Conservation (phyloP, 805 yeast genomes). For the Barnettozyma sp. region DNA sequence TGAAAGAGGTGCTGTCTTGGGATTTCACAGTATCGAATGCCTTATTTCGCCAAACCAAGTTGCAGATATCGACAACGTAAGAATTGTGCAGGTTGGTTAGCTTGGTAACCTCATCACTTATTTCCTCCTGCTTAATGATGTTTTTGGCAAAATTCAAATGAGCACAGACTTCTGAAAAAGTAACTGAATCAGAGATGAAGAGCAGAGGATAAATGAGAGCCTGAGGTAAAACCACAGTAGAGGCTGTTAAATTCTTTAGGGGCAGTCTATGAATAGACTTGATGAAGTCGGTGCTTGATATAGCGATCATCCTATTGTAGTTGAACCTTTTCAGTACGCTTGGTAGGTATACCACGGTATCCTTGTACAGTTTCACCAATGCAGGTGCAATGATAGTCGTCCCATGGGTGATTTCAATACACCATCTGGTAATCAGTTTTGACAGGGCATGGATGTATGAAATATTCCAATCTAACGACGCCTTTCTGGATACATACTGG, state of each 20-base stretch:
- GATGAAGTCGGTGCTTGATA: conserved; percentile 10
- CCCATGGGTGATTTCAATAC: background rate
- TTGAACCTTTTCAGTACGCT: background rate
- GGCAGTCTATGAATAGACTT: conserved; percentile 19
- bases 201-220: conserved; percentile 32
- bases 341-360: conserved; percentile 1
- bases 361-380: conserved; percentile 1
- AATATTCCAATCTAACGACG: conserved; percentile 9
- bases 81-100: conserved; percentile 38
- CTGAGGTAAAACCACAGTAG: conserved; percentile 34
- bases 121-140: conserved; percentile 11
- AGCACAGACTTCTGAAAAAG: conserved; percentile 40
- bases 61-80: conserved; percentile 49
- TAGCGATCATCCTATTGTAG: conserved; percentile 9
- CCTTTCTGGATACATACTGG: background rate
- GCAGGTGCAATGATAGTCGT: background rate
- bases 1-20: conserved; percentile 24
- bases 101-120: conserved; percentile 15
- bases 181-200: conserved; percentile 37
- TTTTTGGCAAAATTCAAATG: conserved; percentile 34
- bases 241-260: conserved; percentile 14
- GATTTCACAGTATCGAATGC: conserved; percentile 36
- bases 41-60: conserved; percentile 49
- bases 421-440: background rate
- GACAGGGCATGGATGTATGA: conserved; percentile 9